These are phyloP conservation scores for Alternaria viburni DNA, from an alignment of 2,329 filamentous ascomycete genomes.

Conservation along the genomic window DNA sequence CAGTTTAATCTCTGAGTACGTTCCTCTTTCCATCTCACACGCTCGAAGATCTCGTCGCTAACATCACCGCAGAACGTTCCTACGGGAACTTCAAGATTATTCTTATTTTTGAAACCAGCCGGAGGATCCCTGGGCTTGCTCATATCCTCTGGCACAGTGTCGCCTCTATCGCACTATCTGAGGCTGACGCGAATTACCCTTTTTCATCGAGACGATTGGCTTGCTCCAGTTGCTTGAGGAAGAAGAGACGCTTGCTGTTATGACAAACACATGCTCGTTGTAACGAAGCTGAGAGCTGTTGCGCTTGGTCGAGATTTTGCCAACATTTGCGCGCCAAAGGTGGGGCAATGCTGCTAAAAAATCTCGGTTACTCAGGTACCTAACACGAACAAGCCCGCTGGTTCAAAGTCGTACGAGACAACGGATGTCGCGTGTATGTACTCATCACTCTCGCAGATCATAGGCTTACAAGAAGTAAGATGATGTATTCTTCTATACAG, in stretches of 20 bases:
- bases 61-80: background rate
- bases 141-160: constrained; percentile 1
- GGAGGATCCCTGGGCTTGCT: constrained; percentile 1
- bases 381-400: background rate
- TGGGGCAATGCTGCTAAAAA: background rate
- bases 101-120: constrained; percentile 2
- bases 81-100: constrained; percentile 11
- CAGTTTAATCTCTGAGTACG: constrained; percentile 65
- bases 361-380: background rate
- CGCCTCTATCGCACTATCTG: background rate
- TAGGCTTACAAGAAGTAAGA: background rate
- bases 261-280: background rate
- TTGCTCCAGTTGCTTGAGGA: constrained; percentile 28
- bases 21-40: constrained; percentile 69
- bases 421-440: background rate
- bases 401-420: background rate
- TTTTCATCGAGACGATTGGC: constrained; percentile 2
- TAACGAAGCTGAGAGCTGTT: background rate
- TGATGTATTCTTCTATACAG: background rate
- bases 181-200: background rate
- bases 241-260: constrained; percentile 10
- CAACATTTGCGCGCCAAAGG: background rate
- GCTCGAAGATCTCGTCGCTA: background rate
- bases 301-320: background rate
- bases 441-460: background rate